A percentile compares a stretch with the other conserved stretches of the same genome.
These are phyloP conservation scores for Boletellus sp. DNA, from an alignment of 1,284 basidiomycete species.

Conservation along the genomic window DNA sequence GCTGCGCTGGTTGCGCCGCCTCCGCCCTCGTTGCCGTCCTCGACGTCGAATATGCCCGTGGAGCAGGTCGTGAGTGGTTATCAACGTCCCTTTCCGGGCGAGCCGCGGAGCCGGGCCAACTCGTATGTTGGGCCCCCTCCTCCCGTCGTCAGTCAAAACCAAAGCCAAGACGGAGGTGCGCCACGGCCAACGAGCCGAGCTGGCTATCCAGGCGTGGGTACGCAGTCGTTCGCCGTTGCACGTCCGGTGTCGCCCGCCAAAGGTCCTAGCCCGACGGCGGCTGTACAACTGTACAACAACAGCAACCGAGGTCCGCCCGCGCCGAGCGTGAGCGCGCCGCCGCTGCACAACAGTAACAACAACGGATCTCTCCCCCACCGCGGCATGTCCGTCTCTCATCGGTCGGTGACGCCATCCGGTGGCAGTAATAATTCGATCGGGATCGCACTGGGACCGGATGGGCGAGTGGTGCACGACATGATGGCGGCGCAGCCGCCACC, in stretches of 20 bases:
- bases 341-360: no score
- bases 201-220: conserved; percentile 78
- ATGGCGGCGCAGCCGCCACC: conserved; percentile 25
- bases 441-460: conserved; percentile 31
- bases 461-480: conserved; percentile 30
- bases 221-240: conserved; percentile 46
- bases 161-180: conserved; percentile 36
- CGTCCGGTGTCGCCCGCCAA: conserved; percentile 23
- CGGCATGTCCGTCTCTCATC: conserved; percentile 14
- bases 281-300: conserved; percentile 22
- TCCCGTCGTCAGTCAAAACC: conserved; percentile 22
- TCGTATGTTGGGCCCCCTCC: conserved; percentile 39
- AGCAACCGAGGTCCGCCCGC: conserved; percentile 25
- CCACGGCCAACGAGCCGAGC: conserved; percentile 53
- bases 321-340: conserved; percentile 2
- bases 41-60: conserved; percentile 50
- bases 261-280: conserved; percentile 15
- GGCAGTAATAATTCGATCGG: conserved; percentile 27
- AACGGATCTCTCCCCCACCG: conserved; percentile 13
- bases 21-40: conserved; percentile 33
- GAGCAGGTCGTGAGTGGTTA: conserved; percentile 79
- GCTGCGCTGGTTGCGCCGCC: conserved; percentile 72
- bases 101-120: conserved; percentile 50
- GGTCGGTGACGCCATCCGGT: conserved; percentile 30
- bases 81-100: conserved; percentile 84